These are phyloP conservation scores for Xylaria sp. DNA, from an alignment of 2,329 filamentous ascomycete species.

Conservation along the genomic window DNA sequence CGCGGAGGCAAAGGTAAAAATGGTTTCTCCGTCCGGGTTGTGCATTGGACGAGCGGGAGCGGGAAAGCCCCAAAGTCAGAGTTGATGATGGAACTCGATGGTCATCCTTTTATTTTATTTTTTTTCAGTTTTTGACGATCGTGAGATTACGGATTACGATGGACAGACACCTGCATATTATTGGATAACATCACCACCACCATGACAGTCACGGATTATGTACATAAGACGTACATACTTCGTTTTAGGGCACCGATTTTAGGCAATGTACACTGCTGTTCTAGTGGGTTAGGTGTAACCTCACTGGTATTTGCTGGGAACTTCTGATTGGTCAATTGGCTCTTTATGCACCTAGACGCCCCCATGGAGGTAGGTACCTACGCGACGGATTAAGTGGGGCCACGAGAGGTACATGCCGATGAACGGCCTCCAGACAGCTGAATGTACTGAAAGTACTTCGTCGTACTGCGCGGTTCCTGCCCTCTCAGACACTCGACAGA, in stretches of 20 bases:
- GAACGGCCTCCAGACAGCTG: no score
- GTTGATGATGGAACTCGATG: background rate
- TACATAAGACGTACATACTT: no score
- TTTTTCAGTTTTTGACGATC: background rate
- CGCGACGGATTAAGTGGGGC: background rate
- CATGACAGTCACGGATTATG: no score
- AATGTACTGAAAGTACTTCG: no score
- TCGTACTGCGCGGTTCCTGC: background rate
- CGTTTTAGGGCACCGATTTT: no score
- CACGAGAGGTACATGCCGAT: no score
- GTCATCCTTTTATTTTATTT: background rate
- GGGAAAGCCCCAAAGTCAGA: background rate
- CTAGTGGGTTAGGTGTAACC: background rate
- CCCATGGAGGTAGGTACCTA: background rate
- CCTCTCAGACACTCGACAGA: background rate
- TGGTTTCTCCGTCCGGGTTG: background rate
- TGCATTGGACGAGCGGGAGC: background rate
- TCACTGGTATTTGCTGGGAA: background rate
- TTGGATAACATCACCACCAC: no score
- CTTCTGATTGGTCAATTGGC: constrained; percentile 14
- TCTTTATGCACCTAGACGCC: background rate
- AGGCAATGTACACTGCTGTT: no score
- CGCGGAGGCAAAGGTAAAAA: background rate
- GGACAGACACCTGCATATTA: no score
- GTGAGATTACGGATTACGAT: no score